Conservation (phyloP, 139 green algal species). For the Haematococcus lacustris region DNA sequence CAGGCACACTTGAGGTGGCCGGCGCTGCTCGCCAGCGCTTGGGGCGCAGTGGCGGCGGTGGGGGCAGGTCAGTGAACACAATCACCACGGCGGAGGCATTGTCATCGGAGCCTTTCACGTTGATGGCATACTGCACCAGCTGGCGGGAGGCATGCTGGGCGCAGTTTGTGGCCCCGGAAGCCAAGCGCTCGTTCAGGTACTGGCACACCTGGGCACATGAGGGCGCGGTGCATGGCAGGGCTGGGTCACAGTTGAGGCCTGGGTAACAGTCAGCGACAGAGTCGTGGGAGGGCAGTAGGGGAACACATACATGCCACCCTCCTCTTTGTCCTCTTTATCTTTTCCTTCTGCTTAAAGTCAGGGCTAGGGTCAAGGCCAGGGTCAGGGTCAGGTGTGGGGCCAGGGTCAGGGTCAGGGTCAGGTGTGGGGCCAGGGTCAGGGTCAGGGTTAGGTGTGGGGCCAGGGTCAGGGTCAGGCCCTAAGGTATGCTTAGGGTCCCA, state of each 20-base stretch:
- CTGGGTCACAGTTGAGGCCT: background rate
- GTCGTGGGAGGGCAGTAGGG: too few relatives aligned
- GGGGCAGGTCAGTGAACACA: background rate
- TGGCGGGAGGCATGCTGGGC: slow-evolving; percentile 3
- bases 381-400: too few relatives aligned
- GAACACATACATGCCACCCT: too few relatives aligned
- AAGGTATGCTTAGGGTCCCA: background rate
- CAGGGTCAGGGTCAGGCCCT: background rate
- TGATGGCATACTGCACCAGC: slow-evolving; percentile 9
- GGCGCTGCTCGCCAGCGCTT: background rate
- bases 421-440: too few relatives aligned
- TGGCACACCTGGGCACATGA: background rate
- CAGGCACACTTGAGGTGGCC: too few relatives aligned
- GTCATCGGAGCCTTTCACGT: background rate
- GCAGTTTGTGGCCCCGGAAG: background rate
- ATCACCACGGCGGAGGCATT: background rate
- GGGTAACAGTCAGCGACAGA: background rate
- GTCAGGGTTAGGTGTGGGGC: background rate
- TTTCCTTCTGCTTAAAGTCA: too few relatives aligned
- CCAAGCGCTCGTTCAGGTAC: background rate
- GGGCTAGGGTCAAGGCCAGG: too few relatives aligned
- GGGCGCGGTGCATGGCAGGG: background rate
- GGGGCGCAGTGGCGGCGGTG: background rate
- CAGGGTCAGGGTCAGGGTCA: too few relatives aligned
- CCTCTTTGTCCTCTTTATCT: background rate